Conservation (phyloP, 768 basidiomycete species). For the Calocybe gangraenosa region DNA sequence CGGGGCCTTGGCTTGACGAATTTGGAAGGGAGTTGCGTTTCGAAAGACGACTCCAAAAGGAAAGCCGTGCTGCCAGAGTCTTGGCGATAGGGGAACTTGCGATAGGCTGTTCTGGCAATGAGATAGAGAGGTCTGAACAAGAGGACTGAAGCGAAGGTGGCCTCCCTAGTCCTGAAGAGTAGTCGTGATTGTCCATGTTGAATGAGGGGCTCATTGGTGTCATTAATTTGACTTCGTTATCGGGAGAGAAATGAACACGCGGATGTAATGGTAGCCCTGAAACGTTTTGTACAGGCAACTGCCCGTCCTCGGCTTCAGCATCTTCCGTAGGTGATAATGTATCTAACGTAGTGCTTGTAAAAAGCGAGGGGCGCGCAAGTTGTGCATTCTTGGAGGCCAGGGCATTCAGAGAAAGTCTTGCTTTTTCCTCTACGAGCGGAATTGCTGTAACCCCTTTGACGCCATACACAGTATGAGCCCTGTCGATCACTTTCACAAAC, state of each 20-base stretch:
- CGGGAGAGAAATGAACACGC: slow-evolving; percentile 53
- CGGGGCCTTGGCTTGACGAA: slow-evolving; percentile 5
- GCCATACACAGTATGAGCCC: slow-evolving; percentile 55
- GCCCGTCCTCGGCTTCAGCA: slow-evolving; percentile 10
- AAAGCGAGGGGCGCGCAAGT: slow-evolving; percentile 41
- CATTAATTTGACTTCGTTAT: slow-evolving; percentile 41
- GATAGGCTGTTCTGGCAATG: slow-evolving; percentile 43
- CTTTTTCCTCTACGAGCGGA: slow-evolving; percentile 65
- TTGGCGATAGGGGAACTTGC: slow-evolving; percentile 54
- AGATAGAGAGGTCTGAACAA: slow-evolving; percentile 52
- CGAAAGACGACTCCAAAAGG: slow-evolving; percentile 70
- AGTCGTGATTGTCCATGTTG: slow-evolving; percentile 15
- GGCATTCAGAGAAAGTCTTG: slow-evolving; percentile 45
- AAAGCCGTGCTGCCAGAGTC: slow-evolving; percentile 59
- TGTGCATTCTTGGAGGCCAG: slow-evolving; percentile 48
- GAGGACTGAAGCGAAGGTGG: slow-evolving; percentile 38
- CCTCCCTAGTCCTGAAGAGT: slow-evolving; percentile 17
- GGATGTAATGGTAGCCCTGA: slow-evolving; percentile 14
- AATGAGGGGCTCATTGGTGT: slow-evolving; percentile 30
- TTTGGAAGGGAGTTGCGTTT: slow-evolving; percentile 31
- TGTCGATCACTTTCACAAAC: slow-evolving; percentile 56
- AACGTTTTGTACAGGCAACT: slow-evolving; percentile 12
- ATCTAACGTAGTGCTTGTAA: slow-evolving; percentile 26
- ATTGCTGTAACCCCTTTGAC: slow-evolving; percentile 69
- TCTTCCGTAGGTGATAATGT: slow-evolving; percentile 9